phyloP scores from a whole-genome alignment of 2,329 filamentous ascomycete genomes.

The Aspergillus sp. region DNA sequence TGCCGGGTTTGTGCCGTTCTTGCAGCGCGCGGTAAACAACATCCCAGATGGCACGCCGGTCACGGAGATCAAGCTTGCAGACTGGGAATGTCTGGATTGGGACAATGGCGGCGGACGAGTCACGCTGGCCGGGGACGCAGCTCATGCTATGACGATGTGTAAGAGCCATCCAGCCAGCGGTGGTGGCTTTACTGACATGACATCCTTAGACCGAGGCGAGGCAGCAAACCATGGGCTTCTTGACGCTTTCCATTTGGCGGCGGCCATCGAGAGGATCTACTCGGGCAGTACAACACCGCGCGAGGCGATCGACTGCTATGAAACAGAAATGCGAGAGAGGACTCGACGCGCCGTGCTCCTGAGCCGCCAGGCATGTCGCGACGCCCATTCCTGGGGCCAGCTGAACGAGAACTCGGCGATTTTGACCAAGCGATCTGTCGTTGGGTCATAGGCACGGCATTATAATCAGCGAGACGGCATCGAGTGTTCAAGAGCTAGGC shows the following conservation, averaged over 20 bases:
- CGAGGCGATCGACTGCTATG: constrained; percentile 17
- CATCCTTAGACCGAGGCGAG: constrained; percentile 18
- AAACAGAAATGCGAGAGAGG: constrained; percentile 22
- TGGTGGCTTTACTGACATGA: background rate
- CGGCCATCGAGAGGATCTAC: constrained; percentile 11
- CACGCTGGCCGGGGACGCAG: constrained; percentile 23
- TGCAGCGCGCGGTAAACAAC: constrained; percentile 13
- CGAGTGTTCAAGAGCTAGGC: too few species aligned
- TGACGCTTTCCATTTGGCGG: constrained; percentile 14
- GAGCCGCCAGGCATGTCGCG: constrained; percentile 26
- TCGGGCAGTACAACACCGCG: constrained; percentile 2
- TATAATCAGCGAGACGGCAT: too few species aligned
- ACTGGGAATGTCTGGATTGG: constrained; percentile 23
- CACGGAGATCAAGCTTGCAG: constrained; percentile 18
- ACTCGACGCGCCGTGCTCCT: constrained; percentile 21
- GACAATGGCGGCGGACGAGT: constrained; percentile 20
- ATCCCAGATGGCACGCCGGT: constrained; percentile 20
- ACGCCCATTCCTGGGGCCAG: constrained; percentile 24
- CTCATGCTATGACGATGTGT: constrained; percentile 27
- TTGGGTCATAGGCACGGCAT: background rate
- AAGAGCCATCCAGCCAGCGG: constrained; percentile 5
- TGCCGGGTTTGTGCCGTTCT: constrained; percentile 13
- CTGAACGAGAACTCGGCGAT: constrained; percentile 21
- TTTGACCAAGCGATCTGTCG: constrained; percentile 15
- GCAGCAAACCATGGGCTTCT: constrained; percentile 25